phyloP scores from a whole-genome alignment of 768 basidiomycete genomes.

The Tulasnella sp. region DNA sequence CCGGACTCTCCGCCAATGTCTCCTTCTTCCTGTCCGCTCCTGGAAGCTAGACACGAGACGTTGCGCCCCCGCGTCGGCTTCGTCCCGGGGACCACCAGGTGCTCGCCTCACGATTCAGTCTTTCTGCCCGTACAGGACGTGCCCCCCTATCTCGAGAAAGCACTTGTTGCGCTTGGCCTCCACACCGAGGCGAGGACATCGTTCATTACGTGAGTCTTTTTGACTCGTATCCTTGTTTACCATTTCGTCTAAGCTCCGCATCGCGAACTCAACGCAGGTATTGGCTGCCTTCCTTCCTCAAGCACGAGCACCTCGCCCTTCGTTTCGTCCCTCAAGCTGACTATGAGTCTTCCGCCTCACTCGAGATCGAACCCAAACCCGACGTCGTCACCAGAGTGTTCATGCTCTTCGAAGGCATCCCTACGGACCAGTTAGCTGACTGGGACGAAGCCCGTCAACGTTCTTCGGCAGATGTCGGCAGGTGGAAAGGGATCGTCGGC shows the following conservation, averaged over 20 bases:
- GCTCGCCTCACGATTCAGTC: too few species aligned
- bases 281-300: conserved; percentile 52
- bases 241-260: not conserved
- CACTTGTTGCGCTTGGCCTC: not conserved
- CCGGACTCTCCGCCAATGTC: too few species aligned
- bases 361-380: conserved; percentile 49
- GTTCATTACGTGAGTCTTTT: too few species aligned
- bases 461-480: not conserved
- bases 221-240: too few species aligned
- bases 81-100: not conserved
- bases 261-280: conserved; percentile 41
- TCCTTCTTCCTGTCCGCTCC: too few species aligned
- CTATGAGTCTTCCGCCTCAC: conserved; percentile 49
- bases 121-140: not conserved
- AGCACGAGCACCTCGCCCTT: conserved; percentile 50
- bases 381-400: conserved; percentile 53
- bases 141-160: not conserved
- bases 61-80: not conserved
- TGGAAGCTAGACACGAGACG: too few species aligned
- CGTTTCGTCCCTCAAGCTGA: conserved; percentile 53
- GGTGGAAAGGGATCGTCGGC: not conserved
- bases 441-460: conserved; percentile 4
- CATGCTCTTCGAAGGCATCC: conserved; percentile 53
- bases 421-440: conserved; percentile 33
- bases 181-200: too few species aligned